Evolutionary conservation across 805 yeast genomes (phyloP).

Genomic region (Scheffersomyces spartinae): DNA sequence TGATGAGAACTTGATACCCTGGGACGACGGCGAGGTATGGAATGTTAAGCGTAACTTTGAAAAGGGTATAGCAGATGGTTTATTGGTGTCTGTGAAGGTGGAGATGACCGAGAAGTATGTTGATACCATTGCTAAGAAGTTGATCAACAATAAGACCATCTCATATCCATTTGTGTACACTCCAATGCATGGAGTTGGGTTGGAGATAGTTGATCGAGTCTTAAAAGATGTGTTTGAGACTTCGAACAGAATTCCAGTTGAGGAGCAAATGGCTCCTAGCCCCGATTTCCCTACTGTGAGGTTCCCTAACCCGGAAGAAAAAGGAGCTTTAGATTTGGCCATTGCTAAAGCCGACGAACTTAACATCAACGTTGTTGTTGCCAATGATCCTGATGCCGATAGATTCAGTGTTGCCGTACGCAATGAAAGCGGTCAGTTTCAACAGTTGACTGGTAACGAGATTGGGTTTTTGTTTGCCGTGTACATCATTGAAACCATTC

Average conservation of each 20-base stretch:
- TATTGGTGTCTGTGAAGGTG: conserved; percentile 29
- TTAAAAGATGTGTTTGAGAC: conserved; percentile 23
- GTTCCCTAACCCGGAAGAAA: conserved; percentile 95
- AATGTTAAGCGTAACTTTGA: conserved; percentile 27
- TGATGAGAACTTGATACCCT: conserved; percentile 47
- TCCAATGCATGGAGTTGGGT: conserved; percentile 94
- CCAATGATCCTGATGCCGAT: conserved; percentile 97
- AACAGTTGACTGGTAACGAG: conserved; percentile 84
- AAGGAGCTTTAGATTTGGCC: conserved; percentile 77
- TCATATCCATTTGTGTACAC: conserved; percentile 62
- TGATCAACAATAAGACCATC: conserved; percentile 17
- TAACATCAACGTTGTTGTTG: conserved; percentile 49
- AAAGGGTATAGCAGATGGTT: conserved; percentile 9
- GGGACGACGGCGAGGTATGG: conserved; percentile 36
- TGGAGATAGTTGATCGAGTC: conserved; percentile 39
- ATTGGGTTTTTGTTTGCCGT: conserved; percentile 78
- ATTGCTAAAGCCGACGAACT: conserved; percentile 44
- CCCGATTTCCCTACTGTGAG: conserved; percentile 77
- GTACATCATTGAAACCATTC: conserved; percentile 33
- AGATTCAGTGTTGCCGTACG: conserved; percentile 75
- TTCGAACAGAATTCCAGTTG: conserved; percentile 26
- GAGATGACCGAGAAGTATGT: conserved; percentile 34
- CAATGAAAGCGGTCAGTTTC: conserved; percentile 38
- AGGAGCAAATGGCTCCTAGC: conserved; percentile 63
- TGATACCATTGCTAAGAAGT: conserved; percentile 12